phyloP scores from a whole-genome alignment of 176 grass and related monocot genomes.

The Thalia dealbata region DNA sequence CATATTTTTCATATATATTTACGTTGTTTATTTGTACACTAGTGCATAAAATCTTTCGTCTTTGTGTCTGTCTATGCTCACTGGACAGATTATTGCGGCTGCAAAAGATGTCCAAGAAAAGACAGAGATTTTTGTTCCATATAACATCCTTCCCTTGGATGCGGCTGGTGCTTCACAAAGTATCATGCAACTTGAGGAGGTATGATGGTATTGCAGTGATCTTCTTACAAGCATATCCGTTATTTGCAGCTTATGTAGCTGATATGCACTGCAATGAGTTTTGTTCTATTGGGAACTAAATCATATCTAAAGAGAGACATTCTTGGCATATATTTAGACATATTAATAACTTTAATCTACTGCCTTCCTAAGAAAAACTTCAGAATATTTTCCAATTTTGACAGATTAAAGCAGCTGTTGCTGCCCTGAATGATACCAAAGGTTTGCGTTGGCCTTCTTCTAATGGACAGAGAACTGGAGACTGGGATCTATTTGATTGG shows the following conservation, averaged over 20 bases:
- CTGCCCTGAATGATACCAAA: constrained; percentile 43
- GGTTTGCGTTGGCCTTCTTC: constrained; percentile 75
- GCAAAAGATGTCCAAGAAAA: constrained; percentile 85
- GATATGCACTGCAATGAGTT: background rate
- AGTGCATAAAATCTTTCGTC: background rate
- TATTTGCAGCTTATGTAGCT: background rate
- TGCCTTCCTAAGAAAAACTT: too few species aligned
- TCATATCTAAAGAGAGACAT: background rate
- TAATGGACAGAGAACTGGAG: constrained; percentile 66
- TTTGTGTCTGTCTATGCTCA: background rate
- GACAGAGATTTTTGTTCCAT: constrained; percentile 65
- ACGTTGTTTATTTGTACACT: background rate
- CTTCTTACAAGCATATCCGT: background rate
- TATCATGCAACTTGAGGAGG: constrained; percentile 97
- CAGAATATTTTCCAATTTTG: background rate
- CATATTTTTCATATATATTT: constrained; percentile 3
- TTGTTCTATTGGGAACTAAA: too few species aligned
- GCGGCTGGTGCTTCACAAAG: constrained; percentile 74
- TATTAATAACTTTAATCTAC: background rate
- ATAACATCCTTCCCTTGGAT: constrained; percentile 81
- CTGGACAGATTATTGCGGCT: constrained; percentile 55
- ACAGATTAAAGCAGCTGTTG: constrained; percentile 52
- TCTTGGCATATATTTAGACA: background rate
- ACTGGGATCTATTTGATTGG: constrained; percentile 90
- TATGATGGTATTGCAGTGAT: constrained; percentile 12